Percentiles rank a stretch among this genome's conserved stretches.
phyloP scores from a whole-genome alignment of 192 early-diverging fungal genomes.

The Obelidium mucronatum region DNA sequence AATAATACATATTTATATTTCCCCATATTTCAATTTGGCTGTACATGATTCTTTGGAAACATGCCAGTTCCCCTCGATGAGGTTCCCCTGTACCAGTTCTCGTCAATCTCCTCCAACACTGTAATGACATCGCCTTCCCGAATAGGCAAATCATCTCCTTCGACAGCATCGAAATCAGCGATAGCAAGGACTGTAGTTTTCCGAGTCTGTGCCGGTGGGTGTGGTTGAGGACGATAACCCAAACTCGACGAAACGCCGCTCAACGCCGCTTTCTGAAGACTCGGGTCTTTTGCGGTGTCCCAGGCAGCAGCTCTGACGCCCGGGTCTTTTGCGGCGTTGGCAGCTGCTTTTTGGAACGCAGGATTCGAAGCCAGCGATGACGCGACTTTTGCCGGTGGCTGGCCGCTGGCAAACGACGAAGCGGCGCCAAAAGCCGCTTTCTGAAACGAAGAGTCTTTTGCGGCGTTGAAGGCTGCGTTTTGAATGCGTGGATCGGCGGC shows the following conservation, averaged over 20 bases:
- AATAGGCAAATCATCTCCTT: conserved; percentile 12
- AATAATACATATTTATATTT: too few relatives aligned
- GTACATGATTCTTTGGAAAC: conserved; percentile 30
- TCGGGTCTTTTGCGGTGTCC: background rate
- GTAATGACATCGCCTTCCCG: conserved; percentile 26
- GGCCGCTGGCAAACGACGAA: background rate
- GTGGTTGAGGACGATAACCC: background rate
- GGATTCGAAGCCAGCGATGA: conserved; percentile 6
- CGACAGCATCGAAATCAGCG: conserved; percentile 26
- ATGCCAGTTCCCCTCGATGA: conserved; percentile 5
- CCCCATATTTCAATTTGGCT: background rate
- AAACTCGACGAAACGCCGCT: background rate
- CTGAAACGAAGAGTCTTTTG: conserved; percentile 17
- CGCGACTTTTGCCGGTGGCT: background rate
- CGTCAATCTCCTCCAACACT: conserved; percentile 30
- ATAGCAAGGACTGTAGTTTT: conserved; percentile 14
- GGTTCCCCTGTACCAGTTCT: conserved; percentile 25
- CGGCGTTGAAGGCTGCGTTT: conserved; percentile 12
- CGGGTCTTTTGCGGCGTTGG: conserved; percentile 11
- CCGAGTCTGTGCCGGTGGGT: background rate
- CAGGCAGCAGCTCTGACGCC: conserved; percentile 1
- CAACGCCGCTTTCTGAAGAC: background rate
- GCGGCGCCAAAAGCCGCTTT: conserved; percentile 1
- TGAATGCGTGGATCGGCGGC: conserved; percentile 1
- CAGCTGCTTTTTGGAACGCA: conserved; percentile 16